Evolutionary conservation across 768 basidiomycete genomes (phyloP).

Genomic region (Leccinum arenicola): DNA sequence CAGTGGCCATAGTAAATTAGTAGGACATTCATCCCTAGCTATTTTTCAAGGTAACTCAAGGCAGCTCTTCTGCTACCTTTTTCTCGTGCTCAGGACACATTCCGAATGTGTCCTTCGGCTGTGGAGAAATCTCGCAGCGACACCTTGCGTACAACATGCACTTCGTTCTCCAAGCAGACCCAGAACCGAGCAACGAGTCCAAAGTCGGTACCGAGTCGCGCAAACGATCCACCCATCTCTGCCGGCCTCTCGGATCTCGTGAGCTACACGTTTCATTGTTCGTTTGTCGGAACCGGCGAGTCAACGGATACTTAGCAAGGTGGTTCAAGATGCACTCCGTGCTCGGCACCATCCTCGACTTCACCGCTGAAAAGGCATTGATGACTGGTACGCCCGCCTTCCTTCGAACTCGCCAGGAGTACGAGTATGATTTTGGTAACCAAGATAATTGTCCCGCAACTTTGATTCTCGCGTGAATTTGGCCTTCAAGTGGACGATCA

Average conservation of each 20-base stretch:
- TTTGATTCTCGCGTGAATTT: conserved; percentile 84
- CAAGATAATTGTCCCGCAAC: conserved; percentile 69
- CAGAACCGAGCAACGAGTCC: conserved; percentile 5
- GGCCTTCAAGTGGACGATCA: conserved; percentile 65
- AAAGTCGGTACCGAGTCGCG: not conserved
- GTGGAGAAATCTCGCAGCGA: conserved; percentile 14
- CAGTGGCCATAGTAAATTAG: no score
- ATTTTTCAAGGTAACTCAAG: no score
- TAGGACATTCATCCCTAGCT: no score
- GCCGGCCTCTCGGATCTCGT: conserved; percentile 94
- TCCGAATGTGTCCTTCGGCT: not conserved
- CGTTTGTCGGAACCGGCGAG: conserved; percentile 17
- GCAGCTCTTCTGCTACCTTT: conserved; percentile 4
- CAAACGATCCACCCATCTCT: conserved; percentile 54
- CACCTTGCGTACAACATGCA: conserved; percentile 8
- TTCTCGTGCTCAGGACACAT: conserved; percentile 2
- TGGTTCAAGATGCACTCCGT: conserved; percentile 84
- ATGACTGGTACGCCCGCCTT: conserved; percentile 69
- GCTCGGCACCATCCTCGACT: conserved; percentile 94
- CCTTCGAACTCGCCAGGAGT: conserved; percentile 66
- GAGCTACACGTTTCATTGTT: conserved; percentile 28
- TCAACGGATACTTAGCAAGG: conserved; percentile 89
- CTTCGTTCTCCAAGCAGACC: conserved; percentile 5
- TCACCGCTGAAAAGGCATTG: conserved; percentile 92
- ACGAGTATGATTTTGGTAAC: conserved; percentile 84